Conservation (phyloP, 2,329 filamentous ascomycete species). For the Blumeriella jaapii region DNA sequence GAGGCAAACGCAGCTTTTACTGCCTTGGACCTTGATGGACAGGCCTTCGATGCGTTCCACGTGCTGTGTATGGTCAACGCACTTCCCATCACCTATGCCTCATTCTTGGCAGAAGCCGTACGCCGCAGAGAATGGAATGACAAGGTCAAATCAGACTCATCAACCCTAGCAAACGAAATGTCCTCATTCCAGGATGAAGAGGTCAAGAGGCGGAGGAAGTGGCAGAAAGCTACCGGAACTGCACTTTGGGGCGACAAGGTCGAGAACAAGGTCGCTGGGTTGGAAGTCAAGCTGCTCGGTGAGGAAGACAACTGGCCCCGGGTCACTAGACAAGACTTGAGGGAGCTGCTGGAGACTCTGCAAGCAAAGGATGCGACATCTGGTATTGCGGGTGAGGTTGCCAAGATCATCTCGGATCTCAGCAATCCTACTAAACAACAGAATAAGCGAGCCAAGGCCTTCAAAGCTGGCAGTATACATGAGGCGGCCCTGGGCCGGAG, state of each 20-base stretch:
- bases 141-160: constrained; percentile 79
- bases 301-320: constrained; percentile 73
- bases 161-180: constrained; percentile 84
- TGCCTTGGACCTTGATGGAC: constrained; percentile 58
- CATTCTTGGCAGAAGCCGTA: constrained; percentile 75
- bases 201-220: constrained; percentile 74
- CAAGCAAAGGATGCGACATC: constrained; percentile 54
- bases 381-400: constrained; percentile 57
- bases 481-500: constrained; percentile 82
- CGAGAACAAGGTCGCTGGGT: constrained; percentile 59
- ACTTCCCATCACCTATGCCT: constrained; percentile 81
- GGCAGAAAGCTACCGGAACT: constrained; percentile 75
- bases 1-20: constrained; percentile 62
- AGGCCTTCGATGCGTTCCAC: constrained; percentile 71
- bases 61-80: constrained; percentile 69
- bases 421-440: constrained; percentile 77
- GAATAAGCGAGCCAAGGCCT: constrained; percentile 75
- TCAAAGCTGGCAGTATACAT: constrained; percentile 93
- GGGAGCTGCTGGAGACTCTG: constrained; percentile 58
- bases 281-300: constrained; percentile 77
- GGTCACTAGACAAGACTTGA: constrained; percentile 64
- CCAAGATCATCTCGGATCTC: constrained; percentile 67
- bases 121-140: constrained; percentile 83
- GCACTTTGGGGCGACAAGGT: constrained; percentile 51
- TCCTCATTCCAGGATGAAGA: constrained; percentile 89